Percentiles rank a stretch among this genome's conserved stretches.
These are phyloP conservation scores for Calamus simplicifolius DNA, from an alignment of 176 grass and related monocot genomes.

Conservation along the genomic window DNA sequence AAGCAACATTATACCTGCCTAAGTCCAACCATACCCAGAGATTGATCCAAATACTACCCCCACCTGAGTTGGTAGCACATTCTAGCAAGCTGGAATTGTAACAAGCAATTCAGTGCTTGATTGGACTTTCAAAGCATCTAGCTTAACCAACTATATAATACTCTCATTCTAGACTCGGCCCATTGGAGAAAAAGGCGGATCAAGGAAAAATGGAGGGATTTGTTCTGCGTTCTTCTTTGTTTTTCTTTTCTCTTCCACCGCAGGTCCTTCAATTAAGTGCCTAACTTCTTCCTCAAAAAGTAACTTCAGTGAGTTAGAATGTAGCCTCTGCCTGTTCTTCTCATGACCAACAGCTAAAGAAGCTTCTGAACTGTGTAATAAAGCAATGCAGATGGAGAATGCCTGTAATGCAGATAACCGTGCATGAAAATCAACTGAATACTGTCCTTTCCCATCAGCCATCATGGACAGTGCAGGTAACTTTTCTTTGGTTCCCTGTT, in stretches of 20 bases:
- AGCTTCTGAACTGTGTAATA: constrained; percentile 76
- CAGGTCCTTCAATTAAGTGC: constrained; percentile 68
- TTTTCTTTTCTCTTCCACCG: constrained; percentile 69
- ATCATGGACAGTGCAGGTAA: constrained; percentile 63
- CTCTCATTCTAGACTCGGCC: constrained; percentile 54
- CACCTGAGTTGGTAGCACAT: too few species aligned
- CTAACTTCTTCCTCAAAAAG: constrained; percentile 86
- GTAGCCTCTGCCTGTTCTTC: constrained; percentile 60
- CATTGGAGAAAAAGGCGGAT: constrained; percentile 81
- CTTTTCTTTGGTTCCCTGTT: constrained; percentile 80
- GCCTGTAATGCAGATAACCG: constrained; percentile 69
- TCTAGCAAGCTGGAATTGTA: too few species aligned
- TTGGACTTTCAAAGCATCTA: too few species aligned
- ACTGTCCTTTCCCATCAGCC: constrained; percentile 45
- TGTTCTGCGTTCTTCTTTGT: constrained; percentile 38
- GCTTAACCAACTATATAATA: too few species aligned
- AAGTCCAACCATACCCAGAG: too few species aligned
- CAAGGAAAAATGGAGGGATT: constrained; percentile 31
- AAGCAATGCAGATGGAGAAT: constrained; percentile 77
- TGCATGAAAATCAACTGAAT: constrained; percentile 79
- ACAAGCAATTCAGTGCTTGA: too few species aligned
- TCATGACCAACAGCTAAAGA: constrained; percentile 46
- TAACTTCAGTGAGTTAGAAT: constrained; percentile 79
- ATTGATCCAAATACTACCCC: too few species aligned
- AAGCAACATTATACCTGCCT: too few species aligned